phyloP scores from a whole-genome alignment of 75 land plant genomes.

The Cunninghamia lanceolata region DNA sequence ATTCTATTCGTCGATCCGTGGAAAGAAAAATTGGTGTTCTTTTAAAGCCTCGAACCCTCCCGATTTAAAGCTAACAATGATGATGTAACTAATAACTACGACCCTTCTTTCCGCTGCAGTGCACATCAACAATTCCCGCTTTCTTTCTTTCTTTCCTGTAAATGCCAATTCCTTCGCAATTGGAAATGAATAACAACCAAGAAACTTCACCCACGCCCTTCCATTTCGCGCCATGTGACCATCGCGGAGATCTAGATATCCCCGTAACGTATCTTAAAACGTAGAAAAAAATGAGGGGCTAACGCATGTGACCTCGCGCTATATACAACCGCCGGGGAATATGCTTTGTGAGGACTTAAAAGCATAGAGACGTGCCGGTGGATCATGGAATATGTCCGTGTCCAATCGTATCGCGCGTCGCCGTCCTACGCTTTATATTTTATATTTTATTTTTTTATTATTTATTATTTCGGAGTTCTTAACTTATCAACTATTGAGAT shows the following conservation, averaged over 20 bases:
- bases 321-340: background rate
- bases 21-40: background rate
- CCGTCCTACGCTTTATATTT: no score
- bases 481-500: no score
- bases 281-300: background rate
- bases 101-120: background rate
- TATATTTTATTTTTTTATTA: no score
- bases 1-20: background rate
- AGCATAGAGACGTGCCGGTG: no score
- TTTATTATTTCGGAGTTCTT: no score
- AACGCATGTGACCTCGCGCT: background rate
- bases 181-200: background rate
- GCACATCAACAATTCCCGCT: background rate
- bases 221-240: background rate
- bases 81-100: background rate
- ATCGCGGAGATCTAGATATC: background rate
- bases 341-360: no score
- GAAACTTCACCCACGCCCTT: background rate
- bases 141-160: background rate
- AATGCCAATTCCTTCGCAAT: background rate
- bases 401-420: background rate
- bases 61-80: background rate
- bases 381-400: background rate
- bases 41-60: background rate
- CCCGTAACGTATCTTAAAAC: background rate